Conservation (phyloP, 345 rosid genomes). For the Salix dunnii region DNA sequence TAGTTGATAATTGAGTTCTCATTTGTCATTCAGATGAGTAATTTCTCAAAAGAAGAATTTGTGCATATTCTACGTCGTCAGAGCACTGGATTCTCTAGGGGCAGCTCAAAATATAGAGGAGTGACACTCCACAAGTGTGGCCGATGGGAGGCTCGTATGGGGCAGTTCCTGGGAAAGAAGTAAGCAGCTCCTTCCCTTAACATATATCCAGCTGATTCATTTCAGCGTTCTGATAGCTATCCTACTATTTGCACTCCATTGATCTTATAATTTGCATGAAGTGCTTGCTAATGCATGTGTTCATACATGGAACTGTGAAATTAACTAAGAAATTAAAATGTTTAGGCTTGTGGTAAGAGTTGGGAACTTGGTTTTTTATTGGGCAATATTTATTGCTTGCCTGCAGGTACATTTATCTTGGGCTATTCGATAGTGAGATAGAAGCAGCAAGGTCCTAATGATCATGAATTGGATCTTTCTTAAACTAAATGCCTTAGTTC, state of each 20-base stretch:
- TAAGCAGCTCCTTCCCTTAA: conserved; percentile 22
- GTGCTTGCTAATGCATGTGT: not conserved
- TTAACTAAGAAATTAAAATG: conserved; percentile 10
- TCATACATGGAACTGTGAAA: not conserved
- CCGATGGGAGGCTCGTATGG: conserved; percentile 82
- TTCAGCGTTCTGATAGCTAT: not conserved
- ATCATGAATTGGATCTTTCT: conserved; percentile 14
- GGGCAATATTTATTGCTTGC: conserved; percentile 27
- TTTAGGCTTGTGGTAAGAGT: conserved; percentile 10
- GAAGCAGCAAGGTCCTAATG: conserved; percentile 88
- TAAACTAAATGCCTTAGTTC: not conserved
- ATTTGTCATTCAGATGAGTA: conserved; percentile 43
- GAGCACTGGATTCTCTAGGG: conserved; percentile 71
- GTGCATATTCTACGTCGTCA: conserved; percentile 71
- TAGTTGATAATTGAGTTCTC: not conserved
- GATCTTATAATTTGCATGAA: not conserved
- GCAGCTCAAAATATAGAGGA: conserved; percentile 68
- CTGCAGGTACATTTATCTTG: conserved; percentile 91
- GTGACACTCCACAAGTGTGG: conserved; percentile 78
- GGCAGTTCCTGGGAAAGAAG: conserved; percentile 80
- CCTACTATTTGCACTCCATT: not conserved
- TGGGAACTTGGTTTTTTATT: conserved; percentile 23
- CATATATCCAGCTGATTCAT: not conserved
- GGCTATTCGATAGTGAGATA: conserved; percentile 79
- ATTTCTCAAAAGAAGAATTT: conserved; percentile 65